Percentiles rank a stretch among this genome's conserved stretches.
Evolutionary conservation across 257 asterid species (phyloP).

Genomic region (Penstemon newberryi): DNA sequence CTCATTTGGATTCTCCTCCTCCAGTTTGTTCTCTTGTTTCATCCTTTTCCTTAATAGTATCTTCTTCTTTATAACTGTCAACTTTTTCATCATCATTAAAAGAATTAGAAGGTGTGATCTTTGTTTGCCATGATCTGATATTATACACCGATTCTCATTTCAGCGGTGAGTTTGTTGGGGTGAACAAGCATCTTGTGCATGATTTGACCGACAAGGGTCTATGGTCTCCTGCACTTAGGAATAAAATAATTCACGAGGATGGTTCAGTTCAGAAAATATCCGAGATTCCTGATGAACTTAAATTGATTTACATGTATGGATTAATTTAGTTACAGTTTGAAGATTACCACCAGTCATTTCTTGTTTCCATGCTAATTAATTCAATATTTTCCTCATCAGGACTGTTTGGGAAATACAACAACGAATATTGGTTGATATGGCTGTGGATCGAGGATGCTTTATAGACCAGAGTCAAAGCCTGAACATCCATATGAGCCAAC

Average conservation of each 20-base stretch:
- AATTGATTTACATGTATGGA: conserved; percentile 77
- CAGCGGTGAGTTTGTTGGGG: conserved; percentile 98
- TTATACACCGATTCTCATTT: conserved; percentile 11
- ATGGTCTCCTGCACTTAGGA: conserved; percentile 84
- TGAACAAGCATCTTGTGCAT: conserved; percentile 92
- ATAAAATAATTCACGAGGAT: conserved; percentile 73
- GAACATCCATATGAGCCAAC: conserved; percentile 95
- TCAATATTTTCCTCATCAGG: conserved; percentile 32
- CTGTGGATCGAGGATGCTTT: conserved; percentile 94
- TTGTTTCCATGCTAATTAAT: conserved; percentile 13
- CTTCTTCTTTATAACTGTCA: conserved; percentile 9
- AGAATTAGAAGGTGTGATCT: not conserved
- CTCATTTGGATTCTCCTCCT: conserved; percentile 23
- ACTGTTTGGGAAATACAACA: conserved; percentile 99
- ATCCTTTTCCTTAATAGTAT: not conserved
- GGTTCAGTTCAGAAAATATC: conserved; percentile 89
- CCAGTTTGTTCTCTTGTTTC: conserved; percentile 14
- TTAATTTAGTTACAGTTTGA: not conserved
- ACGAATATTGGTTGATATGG: conserved; percentile 81
- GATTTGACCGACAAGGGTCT: conserved; percentile 94
- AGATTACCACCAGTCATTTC: not conserved
- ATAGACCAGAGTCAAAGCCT: conserved; percentile 97
- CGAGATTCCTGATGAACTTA: conserved; percentile 71
- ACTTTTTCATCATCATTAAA: conserved; percentile 32
- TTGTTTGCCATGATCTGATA: conserved; percentile 23